Percentiles rank a stretch among this genome's conserved stretches.
These are phyloP conservation scores for Nemania abortiva DNA, from an alignment of 2,329 filamentous ascomycete species.

Conservation along the genomic window DNA sequence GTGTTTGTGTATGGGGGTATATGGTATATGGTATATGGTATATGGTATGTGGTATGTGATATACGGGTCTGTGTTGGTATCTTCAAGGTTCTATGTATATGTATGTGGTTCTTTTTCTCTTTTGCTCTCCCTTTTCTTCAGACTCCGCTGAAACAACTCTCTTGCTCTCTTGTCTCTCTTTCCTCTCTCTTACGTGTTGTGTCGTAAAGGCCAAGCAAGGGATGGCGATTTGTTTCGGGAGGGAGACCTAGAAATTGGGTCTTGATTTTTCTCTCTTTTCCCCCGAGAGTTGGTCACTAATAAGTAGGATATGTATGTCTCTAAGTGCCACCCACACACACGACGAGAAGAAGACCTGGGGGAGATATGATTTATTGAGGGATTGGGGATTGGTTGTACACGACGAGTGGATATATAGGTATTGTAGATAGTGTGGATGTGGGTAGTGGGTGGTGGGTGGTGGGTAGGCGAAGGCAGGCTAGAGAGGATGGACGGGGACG, in stretches of 20 bases:
- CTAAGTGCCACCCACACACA: background rate
- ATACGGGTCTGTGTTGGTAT: background rate
- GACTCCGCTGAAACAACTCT: too few species aligned
- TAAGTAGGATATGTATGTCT: background rate
- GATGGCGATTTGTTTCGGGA: background rate
- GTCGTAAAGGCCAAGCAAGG: background rate
- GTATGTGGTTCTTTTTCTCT: conserved; percentile 2
- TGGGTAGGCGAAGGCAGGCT: too few species aligned
- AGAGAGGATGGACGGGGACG: too few species aligned
- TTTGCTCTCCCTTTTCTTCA: background rate
- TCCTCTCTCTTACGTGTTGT: background rate
- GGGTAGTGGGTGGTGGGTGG: too few species aligned
- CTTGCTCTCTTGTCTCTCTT: background rate
- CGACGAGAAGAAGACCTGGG: background rate
- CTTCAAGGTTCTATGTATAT: background rate
- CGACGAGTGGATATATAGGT: background rate
- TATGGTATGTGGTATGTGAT: background rate
- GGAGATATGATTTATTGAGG: background rate
- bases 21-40: background rate
- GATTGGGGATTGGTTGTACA: background rate
- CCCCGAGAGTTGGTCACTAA: background rate
- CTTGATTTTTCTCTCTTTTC: background rate
- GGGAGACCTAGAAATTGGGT: background rate
- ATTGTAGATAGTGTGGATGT: background rate
- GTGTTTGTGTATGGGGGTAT: background rate